Evolutionary conservation across 163 green algal genomes (phyloP).

Genomic region (Scenedesmus sp.): DNA sequence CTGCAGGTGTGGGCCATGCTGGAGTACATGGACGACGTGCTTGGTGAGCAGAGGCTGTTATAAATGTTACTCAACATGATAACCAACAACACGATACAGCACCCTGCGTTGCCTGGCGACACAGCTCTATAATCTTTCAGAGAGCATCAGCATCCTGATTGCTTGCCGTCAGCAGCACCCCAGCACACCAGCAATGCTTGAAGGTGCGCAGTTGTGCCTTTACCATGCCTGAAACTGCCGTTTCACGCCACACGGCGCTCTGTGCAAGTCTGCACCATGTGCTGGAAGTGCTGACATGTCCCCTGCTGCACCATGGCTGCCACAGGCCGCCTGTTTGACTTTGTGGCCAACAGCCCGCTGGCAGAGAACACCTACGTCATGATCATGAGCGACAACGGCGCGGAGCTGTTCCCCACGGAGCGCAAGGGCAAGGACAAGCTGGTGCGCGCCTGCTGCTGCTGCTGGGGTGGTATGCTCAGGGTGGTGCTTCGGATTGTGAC

Average conservation of each 20-base stretch:
- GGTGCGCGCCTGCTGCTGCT: background rate
- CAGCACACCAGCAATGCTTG: too few relatives aligned
- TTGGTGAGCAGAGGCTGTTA: background rate
- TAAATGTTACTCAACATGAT: too few relatives aligned
- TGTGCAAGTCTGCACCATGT: background rate
- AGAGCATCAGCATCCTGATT: too few relatives aligned
- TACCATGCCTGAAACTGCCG: too few relatives aligned
- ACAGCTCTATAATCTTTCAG: too few relatives aligned
- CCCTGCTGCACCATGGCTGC: background rate
- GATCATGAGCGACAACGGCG: slow-evolving; percentile 49
- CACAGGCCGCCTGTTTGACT: slow-evolving; percentile 47
- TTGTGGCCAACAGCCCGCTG: slow-evolving; percentile 3
- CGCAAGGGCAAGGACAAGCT: slow-evolving; percentile 23
- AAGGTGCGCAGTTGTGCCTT: too few relatives aligned
- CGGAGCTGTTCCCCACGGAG: slow-evolving; percentile 46
- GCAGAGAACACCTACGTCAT: slow-evolving; percentile 46
- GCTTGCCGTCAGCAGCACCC: too few relatives aligned
- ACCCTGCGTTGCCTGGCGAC: background rate
- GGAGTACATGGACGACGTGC: slow-evolving; percentile 53
- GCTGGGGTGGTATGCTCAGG: background rate
- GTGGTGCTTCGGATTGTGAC: background rate
- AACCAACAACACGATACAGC: background rate
- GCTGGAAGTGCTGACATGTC: background rate
- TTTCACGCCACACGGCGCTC: too few relatives aligned
- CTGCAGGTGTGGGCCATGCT: slow-evolving; percentile 41